Conservation (phyloP, 2,329 filamentous ascomycete genomes). For the Colletotrichum cereale region DNA sequence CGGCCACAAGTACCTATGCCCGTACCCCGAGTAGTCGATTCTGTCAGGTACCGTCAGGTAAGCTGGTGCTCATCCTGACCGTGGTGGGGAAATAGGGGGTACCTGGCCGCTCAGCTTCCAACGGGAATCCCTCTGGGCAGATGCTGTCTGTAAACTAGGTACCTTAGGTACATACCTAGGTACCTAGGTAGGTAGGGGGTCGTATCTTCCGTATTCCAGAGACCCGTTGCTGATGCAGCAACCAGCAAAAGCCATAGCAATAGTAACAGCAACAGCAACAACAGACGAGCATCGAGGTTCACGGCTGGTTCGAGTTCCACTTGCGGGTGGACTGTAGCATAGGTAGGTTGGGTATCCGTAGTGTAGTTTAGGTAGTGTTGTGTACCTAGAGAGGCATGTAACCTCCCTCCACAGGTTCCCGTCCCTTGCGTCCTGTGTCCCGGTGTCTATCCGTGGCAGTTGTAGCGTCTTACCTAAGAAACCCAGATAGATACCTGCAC, state of each 20-base stretch:
- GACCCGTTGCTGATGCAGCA: background rate
- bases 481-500: background rate
- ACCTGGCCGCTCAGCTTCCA: background rate
- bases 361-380: background rate
- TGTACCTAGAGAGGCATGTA: no score
- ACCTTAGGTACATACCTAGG: no score
- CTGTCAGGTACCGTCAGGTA: constrained; percentile 18
- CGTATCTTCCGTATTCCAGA: background rate
- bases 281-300: background rate
- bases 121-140: background rate
- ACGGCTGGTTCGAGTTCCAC: background rate
- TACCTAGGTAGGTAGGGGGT: background rate
- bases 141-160: background rate
- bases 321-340: background rate
- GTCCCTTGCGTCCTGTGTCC: background rate
- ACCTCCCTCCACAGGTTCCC: background rate
- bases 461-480: constrained; percentile 12
- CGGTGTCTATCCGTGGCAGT: background rate
- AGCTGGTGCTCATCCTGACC: background rate
- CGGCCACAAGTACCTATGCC: background rate
- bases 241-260: background rate
- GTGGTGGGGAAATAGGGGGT: background rate
- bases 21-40: background rate
- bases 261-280: background rate
- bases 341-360: background rate